Percentiles rank a stretch among this genome's conserved stretches.
Conservation (phyloP, 306 rosid species). For the Lupinus albus region DNA sequence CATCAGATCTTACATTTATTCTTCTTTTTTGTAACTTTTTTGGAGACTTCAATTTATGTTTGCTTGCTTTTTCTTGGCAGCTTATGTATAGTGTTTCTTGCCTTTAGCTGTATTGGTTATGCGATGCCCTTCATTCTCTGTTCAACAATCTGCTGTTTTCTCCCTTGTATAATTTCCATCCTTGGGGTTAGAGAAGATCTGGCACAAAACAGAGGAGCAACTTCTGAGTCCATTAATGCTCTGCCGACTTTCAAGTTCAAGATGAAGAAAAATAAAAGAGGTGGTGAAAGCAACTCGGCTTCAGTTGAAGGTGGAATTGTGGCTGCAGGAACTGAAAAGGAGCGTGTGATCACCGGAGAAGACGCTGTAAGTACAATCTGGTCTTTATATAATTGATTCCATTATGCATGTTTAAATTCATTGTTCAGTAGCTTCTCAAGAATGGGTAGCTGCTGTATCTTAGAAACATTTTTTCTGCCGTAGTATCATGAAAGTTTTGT, state of each 20-base stretch:
- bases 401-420: conserved; percentile 4
- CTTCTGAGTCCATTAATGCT: conserved; percentile 82
- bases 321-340: conserved; percentile 91
- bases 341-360: conserved; percentile 85
- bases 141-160: conserved; percentile 97
- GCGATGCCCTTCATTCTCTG: conserved; percentile 99
- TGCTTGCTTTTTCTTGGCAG: conserved; percentile 57
- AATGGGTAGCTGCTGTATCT: not conserved
- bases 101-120: conserved; percentile 93
- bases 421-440: not conserved
- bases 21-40: conserved; percentile 15
- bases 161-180: conserved; percentile 92
- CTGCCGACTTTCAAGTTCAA: conserved; percentile 90
- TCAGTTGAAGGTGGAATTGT: conserved; percentile 76
- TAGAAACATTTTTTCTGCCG: conserved; percentile 6
- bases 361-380: conserved; percentile 75
- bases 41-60: conserved; percentile 29
- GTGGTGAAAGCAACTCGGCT: conserved; percentile 56
- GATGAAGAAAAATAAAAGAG: conserved; percentile 68
- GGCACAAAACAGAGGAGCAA: conserved; percentile 86
- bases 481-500: not conserved
- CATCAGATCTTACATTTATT: conserved; percentile 24
- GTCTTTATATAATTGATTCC: conserved; percentile 24
- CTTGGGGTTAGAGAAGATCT: conserved; percentile 91
- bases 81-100: conserved; percentile 91